These are phyloP conservation scores for Theileria sp. DNA, from an alignment of 169 alveolate genomes.

Conservation along the genomic window DNA sequence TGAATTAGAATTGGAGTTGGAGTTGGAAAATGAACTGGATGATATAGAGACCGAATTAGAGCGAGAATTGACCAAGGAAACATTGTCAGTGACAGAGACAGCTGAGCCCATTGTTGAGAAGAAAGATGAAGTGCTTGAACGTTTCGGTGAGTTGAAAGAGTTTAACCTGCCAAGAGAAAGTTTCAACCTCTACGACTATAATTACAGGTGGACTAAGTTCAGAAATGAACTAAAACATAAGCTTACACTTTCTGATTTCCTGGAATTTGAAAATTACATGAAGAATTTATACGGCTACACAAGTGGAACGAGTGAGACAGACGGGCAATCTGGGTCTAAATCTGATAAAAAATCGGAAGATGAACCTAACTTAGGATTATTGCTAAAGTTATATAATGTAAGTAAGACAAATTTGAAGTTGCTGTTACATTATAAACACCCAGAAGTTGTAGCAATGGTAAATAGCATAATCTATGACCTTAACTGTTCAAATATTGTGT, in stretches of 20 bases:
- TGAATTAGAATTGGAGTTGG: slow-evolving; percentile 50
- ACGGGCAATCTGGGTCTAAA: background rate
- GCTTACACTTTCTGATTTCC: slow-evolving; percentile 34
- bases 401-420: slow-evolving; percentile 52
- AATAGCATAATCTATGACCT: slow-evolving; percentile 46
- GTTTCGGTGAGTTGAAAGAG: slow-evolving; percentile 13
- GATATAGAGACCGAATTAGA: slow-evolving; percentile 51
- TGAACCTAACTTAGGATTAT: background rate
- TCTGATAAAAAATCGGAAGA: background rate
- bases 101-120: background rate
- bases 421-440: slow-evolving; percentile 23
- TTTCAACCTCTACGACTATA: slow-evolving; percentile 21
- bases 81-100: slow-evolving; percentile 8
- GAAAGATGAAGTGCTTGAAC: background rate
- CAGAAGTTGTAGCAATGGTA: slow-evolving; percentile 32
- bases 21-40: slow-evolving; percentile 20
- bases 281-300: background rate
- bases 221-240: slow-evolving; percentile 11
- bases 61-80: slow-evolving; percentile 18
- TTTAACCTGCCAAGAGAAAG: background rate
- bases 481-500: slow-evolving; percentile 46
- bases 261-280: slow-evolving; percentile 54
- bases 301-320: background rate
- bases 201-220: slow-evolving; percentile 50
- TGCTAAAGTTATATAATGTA: slow-evolving; percentile 25